phyloP scores from a whole-genome alignment of 1,139 yeast genomes.

The Yamadazyma blattariae region DNA sequence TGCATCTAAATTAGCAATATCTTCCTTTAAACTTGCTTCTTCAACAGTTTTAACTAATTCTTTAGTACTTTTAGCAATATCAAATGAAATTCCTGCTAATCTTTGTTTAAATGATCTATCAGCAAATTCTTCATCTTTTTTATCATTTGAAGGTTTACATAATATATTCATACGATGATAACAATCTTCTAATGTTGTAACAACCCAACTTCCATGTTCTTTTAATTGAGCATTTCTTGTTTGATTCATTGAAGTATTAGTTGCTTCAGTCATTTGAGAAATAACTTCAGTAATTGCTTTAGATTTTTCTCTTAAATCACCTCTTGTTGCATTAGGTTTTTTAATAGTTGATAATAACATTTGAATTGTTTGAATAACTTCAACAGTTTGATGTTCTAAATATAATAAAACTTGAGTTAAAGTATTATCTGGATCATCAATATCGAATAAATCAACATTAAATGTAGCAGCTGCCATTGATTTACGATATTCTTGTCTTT shows the following conservation, averaged over 20 bases:
- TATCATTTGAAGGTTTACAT: conserved; percentile 47
- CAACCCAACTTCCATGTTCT: conserved; percentile 91
- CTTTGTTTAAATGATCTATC: conserved; percentile 90
- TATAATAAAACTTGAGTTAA: conserved; percentile 79
- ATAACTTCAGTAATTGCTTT: conserved; percentile 74
- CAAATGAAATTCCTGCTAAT: conserved; percentile 93
- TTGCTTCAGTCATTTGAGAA: conserved; percentile 85
- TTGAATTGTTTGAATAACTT: conserved; percentile 88
- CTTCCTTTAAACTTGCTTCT: conserved; percentile 85
- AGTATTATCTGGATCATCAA: conserved; percentile 83
- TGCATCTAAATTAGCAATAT: conserved; percentile 55
- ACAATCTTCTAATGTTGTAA: conserved; percentile 81
- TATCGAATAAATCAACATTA: conserved; percentile 72
- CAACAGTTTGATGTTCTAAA: conserved; percentile 90
- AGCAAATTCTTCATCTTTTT: conserved; percentile 65
- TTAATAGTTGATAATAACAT: conserved; percentile 72
- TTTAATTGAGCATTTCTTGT: conserved; percentile 78
- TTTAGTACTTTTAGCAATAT: conserved; percentile 93
- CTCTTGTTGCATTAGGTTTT: conserved; percentile 73
- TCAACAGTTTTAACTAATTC: conserved; percentile 94
- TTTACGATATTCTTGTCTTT: conserved; percentile 47
- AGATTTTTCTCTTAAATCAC: conserved; percentile 70
- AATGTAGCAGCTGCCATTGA: conserved; percentile 57
- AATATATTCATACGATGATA: conserved; percentile 71
- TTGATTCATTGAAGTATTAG: conserved; percentile 85